A percentile compares a stretch with the other conserved stretches of the same genome.
Conservation (phyloP, 208 protist genomes). For the Crithidia mellificae region DNA sequence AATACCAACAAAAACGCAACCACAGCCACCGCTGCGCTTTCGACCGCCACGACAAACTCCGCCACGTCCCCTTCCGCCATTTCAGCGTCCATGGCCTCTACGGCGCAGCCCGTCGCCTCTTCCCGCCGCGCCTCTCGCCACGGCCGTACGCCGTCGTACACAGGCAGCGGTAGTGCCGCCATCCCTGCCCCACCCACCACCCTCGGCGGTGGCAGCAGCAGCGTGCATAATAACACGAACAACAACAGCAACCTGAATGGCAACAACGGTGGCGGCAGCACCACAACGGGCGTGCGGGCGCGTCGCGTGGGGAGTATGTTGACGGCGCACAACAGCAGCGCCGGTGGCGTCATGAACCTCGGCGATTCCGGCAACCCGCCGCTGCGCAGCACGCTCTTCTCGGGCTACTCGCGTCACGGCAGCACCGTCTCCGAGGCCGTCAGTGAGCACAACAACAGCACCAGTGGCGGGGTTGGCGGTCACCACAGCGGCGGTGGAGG, state of each 20-base stretch:
- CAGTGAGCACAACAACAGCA: neutral
- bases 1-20: too few species aligned
- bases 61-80: neutral
- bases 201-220: neutral
- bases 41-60: neutral
- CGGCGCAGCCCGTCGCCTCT: neutral
- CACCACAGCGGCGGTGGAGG: neutral
- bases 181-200: constrained; percentile 16
- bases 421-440: constrained; percentile 1
- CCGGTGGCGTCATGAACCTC: neutral
- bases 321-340: constrained; percentile 8
- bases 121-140: neutral
- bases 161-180: constrained; percentile 7
- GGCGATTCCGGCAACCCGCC: neutral
- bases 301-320: constrained; percentile 11
- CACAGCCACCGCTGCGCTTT: too few species aligned
- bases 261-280: neutral
- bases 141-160: neutral
- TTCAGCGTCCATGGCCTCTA: neutral
- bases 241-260: too few species aligned
- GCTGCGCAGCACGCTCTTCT: neutral
- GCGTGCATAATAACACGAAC: too few species aligned
- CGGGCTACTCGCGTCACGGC: constrained; percentile 2
- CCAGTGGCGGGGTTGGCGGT: neutral
- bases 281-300: neutral